A percentile compares a stretch with the other conserved stretches of the same genome.
Conservation (phyloP, 129 eudicot species). For the Silybum marianum region DNA sequence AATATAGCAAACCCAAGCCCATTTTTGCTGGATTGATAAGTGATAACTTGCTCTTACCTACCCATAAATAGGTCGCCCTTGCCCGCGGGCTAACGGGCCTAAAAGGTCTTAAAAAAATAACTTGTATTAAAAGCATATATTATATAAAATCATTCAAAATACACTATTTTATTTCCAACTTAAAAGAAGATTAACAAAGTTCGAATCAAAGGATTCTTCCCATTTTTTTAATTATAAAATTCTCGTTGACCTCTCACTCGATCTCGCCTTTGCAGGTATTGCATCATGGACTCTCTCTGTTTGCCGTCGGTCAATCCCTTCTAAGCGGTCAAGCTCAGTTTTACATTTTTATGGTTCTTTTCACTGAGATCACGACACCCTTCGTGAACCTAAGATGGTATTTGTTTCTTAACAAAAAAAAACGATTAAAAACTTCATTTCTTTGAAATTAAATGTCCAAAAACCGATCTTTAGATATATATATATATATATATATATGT, state of each 20-base stretch:
- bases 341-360: slow-evolving; percentile 78
- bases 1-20: background rate
- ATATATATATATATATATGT: too few species aligned
- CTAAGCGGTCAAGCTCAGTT: slow-evolving; percentile 74
- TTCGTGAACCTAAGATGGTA: slow-evolving; percentile 88
- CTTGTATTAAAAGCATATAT: background rate
- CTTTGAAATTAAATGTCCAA: slow-evolving; percentile 1
- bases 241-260: background rate
- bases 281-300: slow-evolving; percentile 83
- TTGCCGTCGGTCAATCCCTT: slow-evolving; percentile 61
- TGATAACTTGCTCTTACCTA: background rate
- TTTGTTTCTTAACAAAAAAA: background rate
- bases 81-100: background rate
- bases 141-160: background rate
- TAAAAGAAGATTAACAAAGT: background rate
- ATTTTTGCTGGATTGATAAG: background rate
- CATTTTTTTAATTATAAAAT: too few species aligned
- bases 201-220: background rate
- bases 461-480: slow-evolving; percentile 6
- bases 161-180: background rate
- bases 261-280: slow-evolving; percentile 46
- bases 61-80: background rate
- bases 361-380: slow-evolving; percentile 84
- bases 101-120: background rate
- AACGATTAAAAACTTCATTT: background rate